These are phyloP conservation scores for Oryza glumipatula DNA, from an alignment of 176 grass and related monocot species.

Conservation along the genomic window DNA sequence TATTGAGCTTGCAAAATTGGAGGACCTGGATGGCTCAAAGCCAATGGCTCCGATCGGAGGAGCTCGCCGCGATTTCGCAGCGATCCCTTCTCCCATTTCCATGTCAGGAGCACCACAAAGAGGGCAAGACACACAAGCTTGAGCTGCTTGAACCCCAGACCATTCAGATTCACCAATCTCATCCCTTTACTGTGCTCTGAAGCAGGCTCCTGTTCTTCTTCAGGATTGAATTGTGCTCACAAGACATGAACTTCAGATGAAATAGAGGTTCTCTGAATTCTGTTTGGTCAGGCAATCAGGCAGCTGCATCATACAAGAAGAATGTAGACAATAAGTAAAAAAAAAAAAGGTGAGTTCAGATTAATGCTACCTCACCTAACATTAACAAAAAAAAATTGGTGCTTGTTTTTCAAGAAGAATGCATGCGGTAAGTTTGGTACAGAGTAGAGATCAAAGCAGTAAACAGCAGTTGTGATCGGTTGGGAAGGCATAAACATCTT, in stretches of 20 bases:
- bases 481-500: too few species aligned
- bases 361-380: constrained; percentile 27
- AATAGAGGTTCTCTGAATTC: background rate
- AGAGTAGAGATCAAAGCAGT: background rate
- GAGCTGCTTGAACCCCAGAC: constrained; percentile 61
- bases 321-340: background rate
- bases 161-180: constrained; percentile 53
- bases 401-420: constrained; percentile 6
- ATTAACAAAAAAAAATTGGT: background rate
- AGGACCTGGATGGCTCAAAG: constrained; percentile 54
- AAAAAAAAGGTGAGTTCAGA: background rate
- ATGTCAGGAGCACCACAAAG: constrained; percentile 49
- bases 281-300: background rate
- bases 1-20: constrained; percentile 14
- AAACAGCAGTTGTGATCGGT: background rate
- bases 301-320: constrained; percentile 12
- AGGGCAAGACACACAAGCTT: constrained; percentile 46
- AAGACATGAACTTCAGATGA: background rate
- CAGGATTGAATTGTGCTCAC: background rate
- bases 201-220: constrained; percentile 8
- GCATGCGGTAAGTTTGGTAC: constrained; percentile 12
- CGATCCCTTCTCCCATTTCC: constrained; percentile 66
- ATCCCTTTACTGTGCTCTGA: constrained; percentile 32
- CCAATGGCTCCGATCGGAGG: constrained; percentile 41
- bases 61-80: constrained; percentile 24